Percentiles rank a stretch among this genome's conserved stretches.
Evolutionary conservation across 257 asterid genomes (phyloP).

Genomic region (Solanum gandarillasii): DNA sequence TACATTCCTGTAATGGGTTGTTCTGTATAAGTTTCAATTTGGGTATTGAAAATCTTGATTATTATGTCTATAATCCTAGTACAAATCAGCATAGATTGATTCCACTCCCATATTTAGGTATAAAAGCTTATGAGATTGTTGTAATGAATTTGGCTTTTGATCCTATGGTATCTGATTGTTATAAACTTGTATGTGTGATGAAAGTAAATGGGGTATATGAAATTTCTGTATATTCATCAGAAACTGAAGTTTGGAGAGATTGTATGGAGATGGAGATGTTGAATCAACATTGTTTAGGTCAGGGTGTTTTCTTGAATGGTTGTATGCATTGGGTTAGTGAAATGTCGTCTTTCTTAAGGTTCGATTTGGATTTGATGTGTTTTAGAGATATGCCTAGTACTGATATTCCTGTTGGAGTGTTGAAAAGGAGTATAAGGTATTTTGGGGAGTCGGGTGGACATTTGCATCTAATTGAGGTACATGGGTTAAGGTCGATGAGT

Average conservation of each 20-base stretch:
- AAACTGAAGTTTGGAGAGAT: not conserved
- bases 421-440: not conserved
- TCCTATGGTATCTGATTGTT: not conserved
- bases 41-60: not conserved
- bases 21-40: not conserved
- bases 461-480: not conserved
- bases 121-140: not conserved
- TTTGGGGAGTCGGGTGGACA: not conserved
- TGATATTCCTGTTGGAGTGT: not conserved
- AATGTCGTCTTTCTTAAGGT: not conserved
- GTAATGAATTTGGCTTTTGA: slow-evolving; percentile 6
- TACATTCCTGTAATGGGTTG: slow-evolving; percentile 11
- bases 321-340: slow-evolving; percentile 6
- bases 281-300: not conserved
- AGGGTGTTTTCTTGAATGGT: slow-evolving; percentile 3
- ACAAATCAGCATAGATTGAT: not conserved
- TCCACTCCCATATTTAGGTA: not conserved
- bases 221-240: not conserved
- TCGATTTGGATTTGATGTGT: not conserved
- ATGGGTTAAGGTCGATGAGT: not conserved
- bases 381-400: not conserved
- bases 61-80: slow-evolving; percentile 10
- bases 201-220: not conserved
- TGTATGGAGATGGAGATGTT: not conserved
- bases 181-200: not conserved